Conservation (phyloP, 768 basidiomycete species). For the Podaxis carcinomalis region DNA sequence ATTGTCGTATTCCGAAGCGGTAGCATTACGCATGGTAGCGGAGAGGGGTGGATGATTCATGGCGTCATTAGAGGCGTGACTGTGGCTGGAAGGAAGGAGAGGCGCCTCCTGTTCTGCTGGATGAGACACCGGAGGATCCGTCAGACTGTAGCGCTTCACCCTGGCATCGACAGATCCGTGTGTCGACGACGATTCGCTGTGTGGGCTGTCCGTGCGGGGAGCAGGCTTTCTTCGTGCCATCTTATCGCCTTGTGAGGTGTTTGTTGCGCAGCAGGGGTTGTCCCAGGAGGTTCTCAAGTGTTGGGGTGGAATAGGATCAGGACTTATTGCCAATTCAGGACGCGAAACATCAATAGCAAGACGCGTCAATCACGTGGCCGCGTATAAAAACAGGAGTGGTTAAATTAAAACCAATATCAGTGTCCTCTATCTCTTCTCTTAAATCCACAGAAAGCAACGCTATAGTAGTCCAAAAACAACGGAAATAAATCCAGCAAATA, state of each 20-base stretch:
- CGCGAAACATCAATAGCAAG: slow-evolving; percentile 4
- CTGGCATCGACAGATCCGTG: slow-evolving; percentile 21
- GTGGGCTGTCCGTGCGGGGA: slow-evolving; percentile 19
- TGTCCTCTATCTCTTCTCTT: background rate
- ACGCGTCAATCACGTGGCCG: slow-evolving; percentile 27
- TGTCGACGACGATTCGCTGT: slow-evolving; percentile 15
- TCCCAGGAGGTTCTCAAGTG: background rate
- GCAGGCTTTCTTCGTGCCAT: slow-evolving; percentile 31
- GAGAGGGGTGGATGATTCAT: slow-evolving; percentile 22
- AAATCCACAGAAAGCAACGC: background rate
- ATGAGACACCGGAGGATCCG: slow-evolving; percentile 22
- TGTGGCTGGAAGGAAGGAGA: slow-evolving; percentile 9
- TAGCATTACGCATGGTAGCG: slow-evolving; percentile 14
- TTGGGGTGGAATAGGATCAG: background rate
- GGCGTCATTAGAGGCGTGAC: slow-evolving; percentile 16
- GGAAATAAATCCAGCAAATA: slow-evolving; percentile 6
- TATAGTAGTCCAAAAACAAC: slow-evolving; percentile 2
- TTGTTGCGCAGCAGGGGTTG: slow-evolving; percentile 13
- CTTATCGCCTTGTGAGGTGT: slow-evolving; percentile 13
- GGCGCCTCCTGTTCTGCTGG: slow-evolving; percentile 1
- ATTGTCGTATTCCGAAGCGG: slow-evolving; percentile 7
- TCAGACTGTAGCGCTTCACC: slow-evolving; percentile 27
- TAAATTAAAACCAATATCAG: slow-evolving; percentile 1
- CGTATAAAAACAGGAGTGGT: background rate
- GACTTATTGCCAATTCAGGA: background rate